phyloP scores from a whole-genome alignment of 345 rosid genomes.

The Salix caprea region DNA sequence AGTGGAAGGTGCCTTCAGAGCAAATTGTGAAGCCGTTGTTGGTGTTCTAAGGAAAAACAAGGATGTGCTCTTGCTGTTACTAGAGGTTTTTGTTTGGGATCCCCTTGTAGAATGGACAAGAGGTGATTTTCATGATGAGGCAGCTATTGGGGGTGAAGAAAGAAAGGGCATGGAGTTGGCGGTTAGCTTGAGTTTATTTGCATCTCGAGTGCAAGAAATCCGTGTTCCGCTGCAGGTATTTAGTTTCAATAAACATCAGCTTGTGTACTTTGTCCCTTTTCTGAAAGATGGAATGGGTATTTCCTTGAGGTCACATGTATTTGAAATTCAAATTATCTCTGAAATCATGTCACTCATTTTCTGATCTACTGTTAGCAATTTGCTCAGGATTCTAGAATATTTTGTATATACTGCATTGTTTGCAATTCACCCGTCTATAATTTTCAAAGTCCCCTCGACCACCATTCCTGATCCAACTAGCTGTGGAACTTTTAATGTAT shows the following conservation, averaged over 20 bases:
- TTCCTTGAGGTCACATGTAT: background rate
- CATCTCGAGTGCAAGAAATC: constrained; percentile 92
- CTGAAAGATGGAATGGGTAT: background rate
- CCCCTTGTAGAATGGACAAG: constrained; percentile 97
- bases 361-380: background rate
- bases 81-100: constrained; percentile 93
- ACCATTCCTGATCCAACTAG: background rate
- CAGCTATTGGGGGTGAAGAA: constrained; percentile 95
- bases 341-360: background rate
- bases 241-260: constrained; percentile 10
- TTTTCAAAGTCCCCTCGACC: background rate
- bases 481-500: background rate
- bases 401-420: background rate
- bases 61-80: constrained; percentile 72
- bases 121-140: constrained; percentile 92
- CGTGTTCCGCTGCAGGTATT: constrained; percentile 90
- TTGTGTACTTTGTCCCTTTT: background rate
- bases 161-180: constrained; percentile 98
- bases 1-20: constrained; percentile 73
- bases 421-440: constrained; percentile 5
- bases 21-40: constrained; percentile 80
- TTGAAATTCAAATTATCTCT: constrained; percentile 5
- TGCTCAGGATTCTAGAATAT: background rate
- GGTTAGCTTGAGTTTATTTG: constrained; percentile 92
- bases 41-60: constrained; percentile 75